These are phyloP conservation scores for Claviceps sorghi DNA, from an alignment of 2,329 filamentous ascomycete species.

Conservation along the genomic window DNA sequence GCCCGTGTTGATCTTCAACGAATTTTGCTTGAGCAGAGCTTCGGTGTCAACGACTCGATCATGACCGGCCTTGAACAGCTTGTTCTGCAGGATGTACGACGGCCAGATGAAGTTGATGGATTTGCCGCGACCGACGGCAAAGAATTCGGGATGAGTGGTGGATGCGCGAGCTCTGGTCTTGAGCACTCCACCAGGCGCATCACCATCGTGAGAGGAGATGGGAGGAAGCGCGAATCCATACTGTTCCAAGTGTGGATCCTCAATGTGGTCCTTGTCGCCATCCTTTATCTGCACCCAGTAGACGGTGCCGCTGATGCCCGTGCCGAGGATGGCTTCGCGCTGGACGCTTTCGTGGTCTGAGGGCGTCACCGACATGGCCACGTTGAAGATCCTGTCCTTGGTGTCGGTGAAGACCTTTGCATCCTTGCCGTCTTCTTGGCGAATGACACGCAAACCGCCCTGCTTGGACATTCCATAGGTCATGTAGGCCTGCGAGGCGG, in stretches of 20 bases:
- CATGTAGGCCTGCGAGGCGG: constrained; percentile 82
- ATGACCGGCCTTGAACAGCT: constrained; percentile 47
- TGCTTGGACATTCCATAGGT: constrained; percentile 89
- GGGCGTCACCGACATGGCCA: constrained; percentile 62
- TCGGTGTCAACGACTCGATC: constrained; percentile 71
- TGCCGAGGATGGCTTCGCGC: constrained; percentile 75
- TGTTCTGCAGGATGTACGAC: constrained; percentile 46
- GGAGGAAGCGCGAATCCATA: constrained; percentile 84
- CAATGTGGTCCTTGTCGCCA: constrained; percentile 63
- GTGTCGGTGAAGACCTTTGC: constrained; percentile 84
- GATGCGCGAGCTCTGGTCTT: constrained; percentile 92
- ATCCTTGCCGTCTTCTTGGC: constrained; percentile 84
- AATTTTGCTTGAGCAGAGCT: constrained; percentile 71
- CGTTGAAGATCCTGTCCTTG: constrained; percentile 88
- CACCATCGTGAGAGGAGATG: constrained; percentile 71
- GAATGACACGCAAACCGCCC: constrained; percentile 81
- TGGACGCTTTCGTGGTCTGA: constrained; percentile 40
- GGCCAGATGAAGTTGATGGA: constrained; percentile 82
- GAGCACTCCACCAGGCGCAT: constrained; percentile 77
- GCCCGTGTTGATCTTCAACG: constrained; percentile 85
- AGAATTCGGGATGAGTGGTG: constrained; percentile 78
- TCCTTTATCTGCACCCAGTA: constrained; percentile 82
- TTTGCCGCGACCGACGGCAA: constrained; percentile 89
- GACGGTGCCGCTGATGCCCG: constrained; percentile 88
- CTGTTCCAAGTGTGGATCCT: constrained; percentile 64